phyloP scores from a whole-genome alignment of 108 stramenopile genomes.

The Skeletonema potamos region DNA sequence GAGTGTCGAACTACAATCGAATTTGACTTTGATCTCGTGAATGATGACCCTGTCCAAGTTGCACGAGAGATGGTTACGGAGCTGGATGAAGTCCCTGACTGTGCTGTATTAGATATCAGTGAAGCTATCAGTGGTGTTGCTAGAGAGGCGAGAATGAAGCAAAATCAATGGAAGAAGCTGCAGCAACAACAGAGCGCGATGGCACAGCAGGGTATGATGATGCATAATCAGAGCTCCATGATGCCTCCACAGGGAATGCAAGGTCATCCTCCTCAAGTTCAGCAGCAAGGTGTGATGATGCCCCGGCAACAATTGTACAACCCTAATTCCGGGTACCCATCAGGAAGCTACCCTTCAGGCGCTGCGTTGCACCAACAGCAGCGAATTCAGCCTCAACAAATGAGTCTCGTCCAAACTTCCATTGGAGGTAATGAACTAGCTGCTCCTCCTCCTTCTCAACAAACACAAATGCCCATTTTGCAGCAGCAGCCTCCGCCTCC shows the following conservation, averaged over 20 bases:
- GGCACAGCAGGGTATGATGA: conserved; percentile 26
- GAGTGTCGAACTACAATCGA: conserved; percentile 82
- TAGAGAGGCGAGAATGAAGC: conserved; percentile 67
- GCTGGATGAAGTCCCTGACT: conserved; percentile 71
- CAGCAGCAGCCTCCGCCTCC: background rate
- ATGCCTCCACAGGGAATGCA: conserved; percentile 27
- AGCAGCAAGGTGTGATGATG: conserved; percentile 15
- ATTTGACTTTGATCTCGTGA: conserved; percentile 84
- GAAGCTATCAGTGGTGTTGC: conserved; percentile 86
- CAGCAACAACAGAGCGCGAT: conserved; percentile 30
- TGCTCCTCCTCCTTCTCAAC: background rate
- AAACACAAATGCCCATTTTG: background rate
- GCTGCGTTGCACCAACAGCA: conserved; percentile 34
- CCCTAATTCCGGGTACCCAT: conserved; percentile 14
- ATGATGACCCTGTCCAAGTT: conserved; percentile 86
- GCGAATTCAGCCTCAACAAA: conserved; percentile 4
- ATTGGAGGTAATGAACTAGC: background rate
- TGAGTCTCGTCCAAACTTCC: background rate
- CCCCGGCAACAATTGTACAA: conserved; percentile 33
- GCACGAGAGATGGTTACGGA: conserved; percentile 89
- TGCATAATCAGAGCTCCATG: conserved; percentile 20
- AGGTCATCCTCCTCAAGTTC: background rate
- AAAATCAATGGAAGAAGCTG: conserved; percentile 55
- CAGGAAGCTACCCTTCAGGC: conserved; percentile 13
- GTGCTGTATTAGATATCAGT: conserved; percentile 81